phyloP scores from a whole-genome alignment of 1,139 yeast genomes.

The Saccharomyces uvarum region DNA sequence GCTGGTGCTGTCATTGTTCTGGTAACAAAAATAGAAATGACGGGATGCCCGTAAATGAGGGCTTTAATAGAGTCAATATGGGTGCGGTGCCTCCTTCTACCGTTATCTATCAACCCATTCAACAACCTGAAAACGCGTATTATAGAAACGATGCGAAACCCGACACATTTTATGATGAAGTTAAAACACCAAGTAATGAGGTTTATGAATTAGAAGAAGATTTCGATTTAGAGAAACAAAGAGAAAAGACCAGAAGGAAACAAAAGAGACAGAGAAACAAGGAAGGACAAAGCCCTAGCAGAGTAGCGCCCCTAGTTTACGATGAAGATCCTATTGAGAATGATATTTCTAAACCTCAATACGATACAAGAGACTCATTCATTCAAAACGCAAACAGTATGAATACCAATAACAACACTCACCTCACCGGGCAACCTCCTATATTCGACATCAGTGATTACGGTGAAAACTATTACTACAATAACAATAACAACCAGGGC shows the following conservation, averaged over 20 bases:
- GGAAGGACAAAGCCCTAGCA: neutral
- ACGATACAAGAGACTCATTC: constrained; percentile 6
- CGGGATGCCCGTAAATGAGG: constrained; percentile 12
- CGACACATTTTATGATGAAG: constrained; percentile 17
- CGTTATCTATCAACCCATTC: constrained; percentile 29
- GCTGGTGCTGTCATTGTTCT: constrained; percentile 37
- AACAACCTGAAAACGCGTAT: constrained; percentile 24
- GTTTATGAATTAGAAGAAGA: constrained; percentile 28
- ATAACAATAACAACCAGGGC: neutral
- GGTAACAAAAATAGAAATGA: constrained; percentile 6
- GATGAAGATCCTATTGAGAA: constrained; percentile 4
- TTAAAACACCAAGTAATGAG: constrained; percentile 15
- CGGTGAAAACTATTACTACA: neutral
- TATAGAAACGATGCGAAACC: constrained; percentile 7
- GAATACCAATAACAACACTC: neutral
- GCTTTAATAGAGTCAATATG: constrained; percentile 9
- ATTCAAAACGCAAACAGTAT: constrained; percentile 1
- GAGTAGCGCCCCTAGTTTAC: constrained; percentile 5
- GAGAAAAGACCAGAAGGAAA: constrained; percentile 11
- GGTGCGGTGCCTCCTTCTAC: constrained; percentile 15
- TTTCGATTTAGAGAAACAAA: constrained; percentile 30
- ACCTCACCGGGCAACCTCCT: neutral
- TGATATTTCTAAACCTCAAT: constrained; percentile 1
- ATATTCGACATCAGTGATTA: neutral
- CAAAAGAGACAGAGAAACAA: neutral